These are phyloP conservation scores for Crepidotus variabilis DNA, from an alignment of 768 basidiomycete genomes.

Conservation along the genomic window DNA sequence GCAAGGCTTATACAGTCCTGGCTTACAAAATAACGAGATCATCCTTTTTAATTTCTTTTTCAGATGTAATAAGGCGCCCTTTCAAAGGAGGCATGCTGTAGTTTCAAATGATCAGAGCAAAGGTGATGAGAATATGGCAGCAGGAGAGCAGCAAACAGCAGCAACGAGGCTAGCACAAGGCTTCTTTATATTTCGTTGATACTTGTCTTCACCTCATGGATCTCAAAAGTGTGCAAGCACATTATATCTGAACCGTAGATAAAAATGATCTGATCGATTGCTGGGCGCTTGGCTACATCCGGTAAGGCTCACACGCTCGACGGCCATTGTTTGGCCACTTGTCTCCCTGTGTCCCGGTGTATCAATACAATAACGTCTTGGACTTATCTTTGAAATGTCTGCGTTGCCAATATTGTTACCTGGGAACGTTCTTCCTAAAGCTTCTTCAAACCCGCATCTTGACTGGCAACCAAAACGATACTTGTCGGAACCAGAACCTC, in stretches of 20 bases:
- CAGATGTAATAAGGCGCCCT: neutral
- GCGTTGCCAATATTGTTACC: constrained; percentile 57
- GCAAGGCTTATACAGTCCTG: neutral
- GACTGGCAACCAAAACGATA: constrained; percentile 80
- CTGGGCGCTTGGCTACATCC: too few species aligned
- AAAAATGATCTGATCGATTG: too few species aligned
- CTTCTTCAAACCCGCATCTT: constrained; percentile 33
- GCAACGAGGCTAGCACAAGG: too few species aligned
- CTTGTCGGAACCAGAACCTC: constrained; percentile 70
- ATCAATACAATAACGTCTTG: neutral
- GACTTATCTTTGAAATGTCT: constrained; percentile 6
- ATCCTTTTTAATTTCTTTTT: neutral
- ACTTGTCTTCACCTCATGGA: too few species aligned
- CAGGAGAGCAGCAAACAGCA: too few species aligned
- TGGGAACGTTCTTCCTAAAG: constrained; percentile 30
- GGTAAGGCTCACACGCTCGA: neutral
- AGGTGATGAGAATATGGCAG: too few species aligned
- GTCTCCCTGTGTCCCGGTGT: neutral
- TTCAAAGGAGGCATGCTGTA: neutral
- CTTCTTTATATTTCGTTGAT: too few species aligned
- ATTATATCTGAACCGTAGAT: too few species aligned
- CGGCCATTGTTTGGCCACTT: neutral
- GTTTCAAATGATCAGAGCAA: too few species aligned
- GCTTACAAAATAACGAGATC: neutral
- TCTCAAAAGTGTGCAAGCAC: too few species aligned